Base-by-base conservation (phyloP, 140 eudicot species). In the Bidens hawaiensis region DNA sequence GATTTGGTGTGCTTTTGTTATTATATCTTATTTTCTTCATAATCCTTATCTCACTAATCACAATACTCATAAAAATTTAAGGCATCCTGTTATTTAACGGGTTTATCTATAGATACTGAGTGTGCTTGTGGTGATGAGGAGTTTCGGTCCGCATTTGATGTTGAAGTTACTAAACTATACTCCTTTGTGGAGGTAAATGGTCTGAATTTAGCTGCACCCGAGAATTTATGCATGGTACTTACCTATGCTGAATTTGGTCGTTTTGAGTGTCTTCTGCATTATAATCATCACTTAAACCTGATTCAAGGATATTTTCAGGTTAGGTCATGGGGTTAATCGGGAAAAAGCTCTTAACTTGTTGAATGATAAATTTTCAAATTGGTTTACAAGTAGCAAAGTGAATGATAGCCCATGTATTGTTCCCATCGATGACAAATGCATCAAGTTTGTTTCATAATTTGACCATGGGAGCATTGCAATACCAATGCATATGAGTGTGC, bases 131-230 rank as follows among this genome's bases (percentile, higher is more conserved):
- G 95, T 83, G 57, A 85, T 88, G 96, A 80, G 88, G 67, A 85
- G 67, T 61, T 70, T 93, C 60, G 80, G 73, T 67, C 70, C 95
- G 54, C 97, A 93, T 76, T 88, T 64, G 97, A 88, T 73, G 83
- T 87, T 22, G 95, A 97, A 68, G 66, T 71, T 40, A 79, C 80
- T 10, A 88, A 73, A 33, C 99, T 95, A 4, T 93, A 88, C 75
- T 80, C 90, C 28, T 93, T 93, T 76, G 84, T 93, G 75, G 99
- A 93, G 80, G 83, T 93, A 30, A 93, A 88, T 65, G 95, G 99
- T 45, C 80, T 93, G 21, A 93, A 88, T 65, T 52, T 93, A 80
- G 90, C 99, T 47, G 65, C 95, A 10, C 94, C 99, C 4, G 99
- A 93, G 67, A 93, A 83, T 77, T 88, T 88, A 23, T 93, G 88